Base-by-base conservation (phyloP, 2,329 filamentous ascomycete species). In the Delphinella strobiligena region DNA sequence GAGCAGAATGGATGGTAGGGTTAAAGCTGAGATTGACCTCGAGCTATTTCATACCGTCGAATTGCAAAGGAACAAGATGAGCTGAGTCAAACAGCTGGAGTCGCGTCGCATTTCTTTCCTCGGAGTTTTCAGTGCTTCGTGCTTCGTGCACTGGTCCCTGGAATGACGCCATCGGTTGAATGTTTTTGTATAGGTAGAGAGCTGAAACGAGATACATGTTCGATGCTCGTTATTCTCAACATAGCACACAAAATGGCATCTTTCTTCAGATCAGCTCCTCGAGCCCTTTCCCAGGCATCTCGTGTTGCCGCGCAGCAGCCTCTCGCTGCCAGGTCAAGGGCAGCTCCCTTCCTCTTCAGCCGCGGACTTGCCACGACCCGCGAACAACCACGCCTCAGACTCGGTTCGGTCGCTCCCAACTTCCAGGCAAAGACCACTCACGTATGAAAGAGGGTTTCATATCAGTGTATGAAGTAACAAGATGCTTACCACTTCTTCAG, bases 371-470 rank as follows among this genome's bases (percentile, higher is more conserved):
- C 55, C 19, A 56, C 58, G 19, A 54, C 60, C 15, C 50, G 57
- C 31, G 53, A 51, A 40, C 53, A 58, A 54, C 63, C 63, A 19
- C 58, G 63, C 31, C 51, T 68, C 22, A 59, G 65, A 16, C 53
- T 69, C 31, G 66, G 66, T 22, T 62, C 62, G 5, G 42, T 48
- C 75, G 83, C 84, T 50, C 83, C 83, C 54, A 87, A 88, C 71
- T 91, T 91, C 72, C 65, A 82, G 65, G 83, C 82, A 55, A 78
- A 88, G 49, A 88, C 82, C 47, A 89, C 83, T 44, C 68, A 74
- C 51, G 56, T 40, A 42, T n/a, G 22, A 12, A 4, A n/a, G 4
- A 18, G 11, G 11, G 22, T 8, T 27, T 12, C 17, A 19, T 18
- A 17, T 19, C 33, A 4, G 19, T 10, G 14, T 5, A 3, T 10